These are phyloP conservation scores for Peronospora belbahrii DNA, from an alignment of 352 stramenopile species.

Conservation along the genomic window DNA sequence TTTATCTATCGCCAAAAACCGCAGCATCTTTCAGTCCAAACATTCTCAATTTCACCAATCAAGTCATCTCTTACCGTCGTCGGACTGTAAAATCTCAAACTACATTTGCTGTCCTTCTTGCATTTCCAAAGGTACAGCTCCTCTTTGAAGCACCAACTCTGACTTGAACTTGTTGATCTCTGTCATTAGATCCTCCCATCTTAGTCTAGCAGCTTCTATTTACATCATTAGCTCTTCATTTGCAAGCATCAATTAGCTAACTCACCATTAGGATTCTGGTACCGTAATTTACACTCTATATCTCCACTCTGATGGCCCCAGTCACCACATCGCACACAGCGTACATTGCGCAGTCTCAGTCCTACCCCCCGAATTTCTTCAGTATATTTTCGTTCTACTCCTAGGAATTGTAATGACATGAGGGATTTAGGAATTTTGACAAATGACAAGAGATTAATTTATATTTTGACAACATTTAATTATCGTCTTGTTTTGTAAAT, in stretches of 20 bases:
- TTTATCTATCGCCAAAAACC: constrained; percentile 15
- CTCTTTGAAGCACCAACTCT: constrained; percentile 46
- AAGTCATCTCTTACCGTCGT: constrained; percentile 25
- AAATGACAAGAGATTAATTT: not conserved
- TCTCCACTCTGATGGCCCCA: constrained; percentile 84
- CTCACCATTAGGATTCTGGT: constrained; percentile 67
- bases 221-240: not conserved
- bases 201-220: constrained; percentile 59
- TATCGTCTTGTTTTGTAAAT: not conserved
- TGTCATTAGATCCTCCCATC: constrained; percentile 66
- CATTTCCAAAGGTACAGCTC: constrained; percentile 67
- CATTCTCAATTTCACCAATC: not conserved
- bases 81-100: constrained; percentile 63
- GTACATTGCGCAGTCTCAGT: constrained; percentile 74
- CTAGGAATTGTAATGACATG: constrained; percentile 79
- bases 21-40: constrained; percentile 1
- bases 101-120: constrained; percentile 29
- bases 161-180: constrained; percentile 50
- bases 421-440: not conserved
- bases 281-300: constrained; percentile 63
- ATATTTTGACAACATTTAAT: not conserved
- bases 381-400: constrained; percentile 80
- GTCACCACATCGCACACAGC: constrained; percentile 69
- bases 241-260: not conserved
- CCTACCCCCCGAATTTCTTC: constrained; percentile 71